phyloP scores from a whole-genome alignment of 768 basidiomycete species.

The Suillus plorans region DNA sequence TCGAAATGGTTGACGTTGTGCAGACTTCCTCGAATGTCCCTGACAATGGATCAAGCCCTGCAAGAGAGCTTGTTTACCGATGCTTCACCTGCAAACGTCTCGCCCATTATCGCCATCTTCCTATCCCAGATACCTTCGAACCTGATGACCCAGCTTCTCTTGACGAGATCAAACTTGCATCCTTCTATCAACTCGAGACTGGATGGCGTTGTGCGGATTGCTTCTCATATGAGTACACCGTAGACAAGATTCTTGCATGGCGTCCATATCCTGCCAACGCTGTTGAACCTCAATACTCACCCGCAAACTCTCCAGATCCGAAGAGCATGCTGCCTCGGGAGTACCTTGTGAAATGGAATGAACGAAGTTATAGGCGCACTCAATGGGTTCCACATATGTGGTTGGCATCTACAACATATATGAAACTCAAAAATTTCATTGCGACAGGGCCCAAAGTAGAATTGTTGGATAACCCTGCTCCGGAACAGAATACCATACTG shows the following conservation, averaged over 20 bases:
- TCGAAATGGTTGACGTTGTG: conserved; percentile 36
- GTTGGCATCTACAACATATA: conserved; percentile 66
- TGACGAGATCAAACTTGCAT: conserved; percentile 45
- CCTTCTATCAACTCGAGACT: conserved; percentile 54
- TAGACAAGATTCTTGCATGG: conserved; percentile 93
- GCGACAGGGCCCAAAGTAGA: conserved; percentile 64
- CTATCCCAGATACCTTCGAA: conserved; percentile 40
- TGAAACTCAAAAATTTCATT: conserved; percentile 79
- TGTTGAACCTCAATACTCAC: conserved; percentile 45
- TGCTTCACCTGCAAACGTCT: conserved; percentile 83
- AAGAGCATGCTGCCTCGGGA: conserved; percentile 77
- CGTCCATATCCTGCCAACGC: conserved; percentile 73
- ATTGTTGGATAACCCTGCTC: conserved; percentile 51
- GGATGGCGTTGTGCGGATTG: conserved; percentile 80
- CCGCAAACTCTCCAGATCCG: conserved; percentile 44
- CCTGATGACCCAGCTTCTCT: conserved; percentile 29
- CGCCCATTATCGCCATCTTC: conserved; percentile 79
- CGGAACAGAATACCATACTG: conserved; percentile 23
- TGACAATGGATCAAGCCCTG: conserved; percentile 18
- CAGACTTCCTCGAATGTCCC: conserved; percentile 11
- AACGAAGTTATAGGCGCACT: conserved; percentile 71
- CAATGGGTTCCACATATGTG: conserved; percentile 95
- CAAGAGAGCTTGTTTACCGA: conserved; percentile 65
- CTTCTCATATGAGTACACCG: conserved; percentile 59
- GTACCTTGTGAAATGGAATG: conserved; percentile 90